A percentile compares a stretch with the other conserved stretches of the same genome.
These are phyloP conservation scores for Arctium lappa DNA, from an alignment of 129 eudicot species.

Conservation along the genomic window DNA sequence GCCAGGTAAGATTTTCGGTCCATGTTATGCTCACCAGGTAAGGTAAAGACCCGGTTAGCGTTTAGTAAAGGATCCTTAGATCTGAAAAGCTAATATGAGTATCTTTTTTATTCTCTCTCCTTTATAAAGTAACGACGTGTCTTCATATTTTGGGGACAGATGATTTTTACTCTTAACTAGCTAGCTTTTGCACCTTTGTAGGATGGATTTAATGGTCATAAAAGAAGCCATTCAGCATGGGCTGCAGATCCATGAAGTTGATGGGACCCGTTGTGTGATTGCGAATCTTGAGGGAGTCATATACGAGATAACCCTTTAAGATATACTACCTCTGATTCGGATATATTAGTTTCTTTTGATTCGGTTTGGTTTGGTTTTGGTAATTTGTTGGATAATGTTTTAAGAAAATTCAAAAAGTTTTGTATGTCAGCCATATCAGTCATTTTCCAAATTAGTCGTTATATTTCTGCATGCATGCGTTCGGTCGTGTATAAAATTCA, in stretches of 20 bases:
- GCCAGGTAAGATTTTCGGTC: not conserved
- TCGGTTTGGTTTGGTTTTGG: not conserved
- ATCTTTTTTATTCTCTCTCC: not conserved
- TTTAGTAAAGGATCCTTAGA: not conserved
- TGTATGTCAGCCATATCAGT: too few relatives aligned
- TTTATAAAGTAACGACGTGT: not conserved
- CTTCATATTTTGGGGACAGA: not conserved
- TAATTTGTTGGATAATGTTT: not conserved
- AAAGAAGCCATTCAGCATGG: constrained; percentile 71
- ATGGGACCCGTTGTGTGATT: constrained; percentile 60
- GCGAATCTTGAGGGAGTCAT: constrained; percentile 69
- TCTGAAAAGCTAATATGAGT: not conserved
- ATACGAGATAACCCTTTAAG: constrained; percentile 52
- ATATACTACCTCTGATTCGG: not conserved
- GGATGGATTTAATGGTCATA: constrained; percentile 79
- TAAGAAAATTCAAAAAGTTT: too few relatives aligned
- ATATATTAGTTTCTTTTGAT: not conserved
- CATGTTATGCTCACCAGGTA: too few relatives aligned
- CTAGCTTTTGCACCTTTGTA: constrained; percentile 21
- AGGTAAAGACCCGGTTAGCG: not conserved
- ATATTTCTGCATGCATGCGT: too few relatives aligned
- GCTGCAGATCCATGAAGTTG: constrained; percentile 57
- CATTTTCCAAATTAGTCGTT: too few relatives aligned
- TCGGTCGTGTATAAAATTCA: too few relatives aligned
- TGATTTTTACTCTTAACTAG: not conserved